phyloP scores from a whole-genome alignment of 176 grass and related monocot genomes.

The Paspalum notatum region DNA sequence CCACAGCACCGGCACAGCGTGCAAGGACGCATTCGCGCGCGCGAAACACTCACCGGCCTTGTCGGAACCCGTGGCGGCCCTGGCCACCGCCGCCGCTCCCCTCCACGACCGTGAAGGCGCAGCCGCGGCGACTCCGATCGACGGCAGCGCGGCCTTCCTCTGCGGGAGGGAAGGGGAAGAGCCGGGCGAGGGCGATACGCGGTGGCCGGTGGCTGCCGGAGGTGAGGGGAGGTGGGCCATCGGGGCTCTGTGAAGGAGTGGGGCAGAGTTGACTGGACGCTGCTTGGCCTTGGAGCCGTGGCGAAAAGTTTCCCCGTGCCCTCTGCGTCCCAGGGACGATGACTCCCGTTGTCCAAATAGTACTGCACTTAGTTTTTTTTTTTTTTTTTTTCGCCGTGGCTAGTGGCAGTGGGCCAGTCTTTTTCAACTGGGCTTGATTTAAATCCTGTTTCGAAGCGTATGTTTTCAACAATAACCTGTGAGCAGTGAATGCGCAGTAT shows the following conservation, averaged over 20 bases:
- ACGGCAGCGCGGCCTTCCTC: background rate
- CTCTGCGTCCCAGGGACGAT: too few species aligned
- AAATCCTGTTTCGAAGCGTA: too few species aligned
- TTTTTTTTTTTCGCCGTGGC: too few species aligned
- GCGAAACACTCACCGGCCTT: conserved; percentile 32
- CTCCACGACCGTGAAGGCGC: background rate
- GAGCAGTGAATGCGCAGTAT: too few species aligned
- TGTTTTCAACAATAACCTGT: too few species aligned
- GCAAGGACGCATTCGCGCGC: too few species aligned
- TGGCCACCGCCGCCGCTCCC: conserved; percentile 8
- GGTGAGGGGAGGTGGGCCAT: conserved; percentile 39
- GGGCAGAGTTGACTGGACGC: background rate
- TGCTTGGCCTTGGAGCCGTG: background rate
- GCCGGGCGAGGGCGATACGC: conserved; percentile 7
- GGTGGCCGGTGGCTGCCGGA: conserved; percentile 15
- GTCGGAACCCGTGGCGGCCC: conserved; percentile 22
- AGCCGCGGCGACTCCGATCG: background rate
- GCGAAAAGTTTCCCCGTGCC: background rate
- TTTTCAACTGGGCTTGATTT: too few species aligned
- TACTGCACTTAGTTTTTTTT: too few species aligned
- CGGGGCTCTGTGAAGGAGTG: background rate
- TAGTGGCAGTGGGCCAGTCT: too few species aligned
- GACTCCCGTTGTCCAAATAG: too few species aligned
- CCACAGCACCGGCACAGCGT: background rate
- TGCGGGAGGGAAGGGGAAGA: background rate